These are phyloP conservation scores for Collybia mongolica DNA, from an alignment of 768 basidiomycete genomes.

Conservation along the genomic window DNA sequence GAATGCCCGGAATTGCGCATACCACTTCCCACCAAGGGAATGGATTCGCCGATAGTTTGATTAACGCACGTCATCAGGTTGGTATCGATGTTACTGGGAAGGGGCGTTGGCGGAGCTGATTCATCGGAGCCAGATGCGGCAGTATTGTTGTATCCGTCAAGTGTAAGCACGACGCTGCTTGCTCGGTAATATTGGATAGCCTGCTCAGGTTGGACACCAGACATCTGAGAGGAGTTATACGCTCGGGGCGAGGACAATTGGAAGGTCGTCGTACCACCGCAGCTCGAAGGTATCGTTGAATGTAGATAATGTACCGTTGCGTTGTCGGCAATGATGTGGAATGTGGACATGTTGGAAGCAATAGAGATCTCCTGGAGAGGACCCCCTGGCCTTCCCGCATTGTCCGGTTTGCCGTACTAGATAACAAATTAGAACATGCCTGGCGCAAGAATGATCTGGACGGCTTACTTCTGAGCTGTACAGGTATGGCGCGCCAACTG, in stretches of 20 bases:
- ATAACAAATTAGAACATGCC: not conserved
- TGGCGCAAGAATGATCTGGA: conserved; percentile 13
- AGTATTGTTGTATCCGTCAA: conserved; percentile 68
- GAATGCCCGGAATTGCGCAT: not conserved
- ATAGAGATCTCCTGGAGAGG: conserved; percentile 14
- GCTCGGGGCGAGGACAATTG: conserved; percentile 15
- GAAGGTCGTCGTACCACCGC: conserved; percentile 16
- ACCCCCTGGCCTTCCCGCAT: conserved; percentile 45
- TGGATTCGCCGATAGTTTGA: conserved; percentile 3
- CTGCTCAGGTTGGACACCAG: conserved; percentile 42
- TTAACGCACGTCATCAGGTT: conserved; percentile 4
- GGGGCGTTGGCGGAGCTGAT: conserved; percentile 1
- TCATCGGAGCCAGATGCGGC: conserved; percentile 31
- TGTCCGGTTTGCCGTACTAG: conserved; percentile 44
- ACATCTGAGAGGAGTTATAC: conserved; percentile 24
- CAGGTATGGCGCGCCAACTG: conserved; percentile 17
- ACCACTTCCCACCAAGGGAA: conserved; percentile 2
- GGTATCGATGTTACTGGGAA: conserved; percentile 1
- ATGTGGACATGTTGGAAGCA: conserved; percentile 17
- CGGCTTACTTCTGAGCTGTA: conserved; percentile 35
- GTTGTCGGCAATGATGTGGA: conserved; percentile 44
- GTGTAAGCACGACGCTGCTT: conserved; percentile 56
- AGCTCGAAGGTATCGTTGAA: conserved; percentile 28
- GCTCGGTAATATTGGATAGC: conserved; percentile 68
- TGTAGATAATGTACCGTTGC: conserved; percentile 33